These are phyloP conservation scores for Bipolaris gigantea DNA, from an alignment of 2,329 filamentous ascomycete species.

Conservation along the genomic window DNA sequence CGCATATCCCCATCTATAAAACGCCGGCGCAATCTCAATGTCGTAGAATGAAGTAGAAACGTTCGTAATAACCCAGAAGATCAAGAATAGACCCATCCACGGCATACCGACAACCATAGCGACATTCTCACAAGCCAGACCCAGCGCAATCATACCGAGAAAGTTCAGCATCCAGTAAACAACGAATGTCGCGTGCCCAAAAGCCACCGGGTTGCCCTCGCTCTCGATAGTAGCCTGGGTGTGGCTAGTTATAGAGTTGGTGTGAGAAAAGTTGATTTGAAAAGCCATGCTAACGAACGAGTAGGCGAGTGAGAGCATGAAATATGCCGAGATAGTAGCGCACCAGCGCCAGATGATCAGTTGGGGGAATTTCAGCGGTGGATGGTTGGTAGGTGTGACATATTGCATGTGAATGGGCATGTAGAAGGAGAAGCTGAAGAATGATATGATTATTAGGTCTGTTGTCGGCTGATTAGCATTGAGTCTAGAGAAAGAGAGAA, in stretches of 20 bases:
- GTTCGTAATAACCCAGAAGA: constrained; percentile 70
- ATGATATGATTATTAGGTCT: constrained; percentile 66
- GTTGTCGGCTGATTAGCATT: neutral
- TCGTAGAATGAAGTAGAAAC: constrained; percentile 63
- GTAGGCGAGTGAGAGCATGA: constrained; percentile 65
- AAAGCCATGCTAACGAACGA: constrained; percentile 66
- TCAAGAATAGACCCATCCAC: constrained; percentile 65
- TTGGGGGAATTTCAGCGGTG: constrained; percentile 60
- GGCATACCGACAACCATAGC: constrained; percentile 64
- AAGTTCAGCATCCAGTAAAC: constrained; percentile 68
- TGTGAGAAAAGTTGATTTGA: constrained; percentile 59
- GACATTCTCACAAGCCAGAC: constrained; percentile 66
- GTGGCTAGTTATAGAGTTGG: constrained; percentile 49
- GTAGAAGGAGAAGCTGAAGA: constrained; percentile 68
- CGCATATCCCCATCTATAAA: constrained; percentile 65
- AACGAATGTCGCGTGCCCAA: constrained; percentile 60
- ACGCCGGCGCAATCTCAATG: constrained; percentile 59
- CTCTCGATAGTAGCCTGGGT: constrained; percentile 45
- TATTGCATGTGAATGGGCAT: constrained; percentile 65
- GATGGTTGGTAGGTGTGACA: constrained; percentile 57
- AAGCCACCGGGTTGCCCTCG: constrained; percentile 54
- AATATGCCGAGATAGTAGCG: constrained; percentile 60
- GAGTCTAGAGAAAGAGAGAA: neutral
- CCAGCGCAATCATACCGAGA: constrained; percentile 64
- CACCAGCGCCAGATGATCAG: constrained; percentile 61